Conservation (phyloP, 1,139 yeast species). For the Zygosaccharomyces sapae region DNA sequence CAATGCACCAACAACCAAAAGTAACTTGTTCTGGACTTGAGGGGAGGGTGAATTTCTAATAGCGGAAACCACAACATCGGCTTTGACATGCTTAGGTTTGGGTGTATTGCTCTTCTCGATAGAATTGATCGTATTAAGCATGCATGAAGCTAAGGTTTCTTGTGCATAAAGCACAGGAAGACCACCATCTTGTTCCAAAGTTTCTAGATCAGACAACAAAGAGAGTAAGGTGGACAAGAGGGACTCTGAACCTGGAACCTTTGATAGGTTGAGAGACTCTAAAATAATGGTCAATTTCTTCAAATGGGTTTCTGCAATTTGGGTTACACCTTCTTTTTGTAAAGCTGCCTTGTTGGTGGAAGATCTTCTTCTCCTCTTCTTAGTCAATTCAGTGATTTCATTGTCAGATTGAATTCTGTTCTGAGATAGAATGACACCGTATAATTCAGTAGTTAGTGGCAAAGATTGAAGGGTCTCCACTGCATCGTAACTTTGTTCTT, state of each 20-base stretch:
- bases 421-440: slow-evolving; percentile 46
- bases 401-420: slow-evolving; percentile 45
- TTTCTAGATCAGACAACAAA: slow-evolving; percentile 77
- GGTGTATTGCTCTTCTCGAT: slow-evolving; percentile 43
- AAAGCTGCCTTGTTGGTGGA: slow-evolving; percentile 71
- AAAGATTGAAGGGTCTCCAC: slow-evolving; percentile 50
- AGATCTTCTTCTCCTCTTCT: slow-evolving; percentile 71
- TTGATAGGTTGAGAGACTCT: slow-evolving; percentile 63
- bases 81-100: slow-evolving; percentile 70
- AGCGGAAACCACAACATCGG: slow-evolving; percentile 85
- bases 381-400: slow-evolving; percentile 46
- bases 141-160: slow-evolving; percentile 83
- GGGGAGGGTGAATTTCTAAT: slow-evolving; percentile 87
- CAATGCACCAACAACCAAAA: slow-evolving; percentile 79
- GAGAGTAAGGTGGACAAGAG: slow-evolving; percentile 59
- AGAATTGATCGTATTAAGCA: slow-evolving; percentile 62
- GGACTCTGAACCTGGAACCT: slow-evolving; percentile 45
- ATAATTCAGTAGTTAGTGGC: slow-evolving; percentile 44
- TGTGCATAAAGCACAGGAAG: slow-evolving; percentile 88
- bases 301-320: slow-evolving; percentile 72
- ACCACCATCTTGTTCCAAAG: slow-evolving; percentile 86
- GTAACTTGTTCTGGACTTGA: slow-evolving; percentile 84
- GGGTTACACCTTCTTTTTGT: slow-evolving; percentile 65
- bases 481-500: slow-evolving; percentile 49
- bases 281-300: slow-evolving; percentile 72